Evolutionary conservation across 129 eudicot genomes (phyloP).

Genomic region (Flaveria ramosissima): DNA sequence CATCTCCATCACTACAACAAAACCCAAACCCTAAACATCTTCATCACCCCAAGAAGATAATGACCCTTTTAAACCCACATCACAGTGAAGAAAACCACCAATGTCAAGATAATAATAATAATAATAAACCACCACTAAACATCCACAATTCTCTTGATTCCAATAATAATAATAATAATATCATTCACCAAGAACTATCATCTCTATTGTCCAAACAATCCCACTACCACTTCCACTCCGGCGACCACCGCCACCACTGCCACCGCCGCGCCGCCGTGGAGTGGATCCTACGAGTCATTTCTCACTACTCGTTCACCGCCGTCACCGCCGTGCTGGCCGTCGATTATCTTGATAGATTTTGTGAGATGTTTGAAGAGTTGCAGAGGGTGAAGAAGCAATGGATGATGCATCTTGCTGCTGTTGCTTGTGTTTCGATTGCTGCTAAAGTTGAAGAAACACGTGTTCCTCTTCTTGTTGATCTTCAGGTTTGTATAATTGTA

Average conservation of each 20-base stretch:
- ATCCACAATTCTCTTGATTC: no score
- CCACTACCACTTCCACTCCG: conserved; percentile 18
- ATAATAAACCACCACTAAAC: no score
- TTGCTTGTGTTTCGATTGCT: conserved; percentile 78
- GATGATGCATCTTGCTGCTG: conserved; percentile 80
- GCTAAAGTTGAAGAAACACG: conserved; percentile 88
- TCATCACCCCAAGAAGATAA: conserved; percentile 53
- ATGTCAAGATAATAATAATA: conserved; percentile 25
- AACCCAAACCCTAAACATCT: conserved; percentile 30
- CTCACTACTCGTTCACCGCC: conserved; percentile 57
- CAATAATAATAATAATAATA: not conserved
- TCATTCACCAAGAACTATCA: conserved; percentile 46
- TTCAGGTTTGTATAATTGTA: conserved; percentile 42
- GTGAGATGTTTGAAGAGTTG: conserved; percentile 34
- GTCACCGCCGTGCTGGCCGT: conserved; percentile 79
- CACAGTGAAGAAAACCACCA: conserved; percentile 59
- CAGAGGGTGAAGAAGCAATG: conserved; percentile 52
- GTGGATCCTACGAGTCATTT: conserved; percentile 66
- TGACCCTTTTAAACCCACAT: conserved; percentile 48
- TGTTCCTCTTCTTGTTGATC: conserved; percentile 72
- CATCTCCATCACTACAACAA: conserved; percentile 33
- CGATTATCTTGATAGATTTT: conserved; percentile 67
- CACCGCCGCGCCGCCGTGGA: conserved; percentile 62
- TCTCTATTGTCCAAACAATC: conserved; percentile 56
- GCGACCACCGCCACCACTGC: not conserved